These are phyloP conservation scores for Cronartium ribicola DNA, from an alignment of 1,284 basidiomycete species.

Conservation along the genomic window DNA sequence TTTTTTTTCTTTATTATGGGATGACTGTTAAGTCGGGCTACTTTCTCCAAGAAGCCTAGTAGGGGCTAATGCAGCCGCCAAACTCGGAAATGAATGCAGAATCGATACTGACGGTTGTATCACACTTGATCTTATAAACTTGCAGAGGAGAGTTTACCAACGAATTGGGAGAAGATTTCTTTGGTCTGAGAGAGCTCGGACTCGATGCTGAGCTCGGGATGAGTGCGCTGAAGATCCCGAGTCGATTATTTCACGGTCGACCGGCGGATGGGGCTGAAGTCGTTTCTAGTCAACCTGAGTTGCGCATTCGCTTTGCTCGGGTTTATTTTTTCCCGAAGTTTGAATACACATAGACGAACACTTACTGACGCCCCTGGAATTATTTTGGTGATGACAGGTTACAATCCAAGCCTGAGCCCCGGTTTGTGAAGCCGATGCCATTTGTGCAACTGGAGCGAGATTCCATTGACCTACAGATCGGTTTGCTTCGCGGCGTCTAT, in stretches of 20 bases:
- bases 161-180: constrained; percentile 84
- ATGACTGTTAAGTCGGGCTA: not conserved
- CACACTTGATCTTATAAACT: not conserved
- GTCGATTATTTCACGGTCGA: constrained; percentile 66
- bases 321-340: not conserved
- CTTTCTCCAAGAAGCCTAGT: too few relatives aligned
- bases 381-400: constrained; percentile 5
- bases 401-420: constrained; percentile 18
- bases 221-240: constrained; percentile 68
- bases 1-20: not conserved
- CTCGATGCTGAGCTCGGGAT: constrained; percentile 84
- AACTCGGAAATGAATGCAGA: not conserved
- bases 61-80: not conserved
- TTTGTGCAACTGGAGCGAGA: constrained; percentile 29
- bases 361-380: not conserved
- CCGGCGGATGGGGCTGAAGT: constrained; percentile 11
- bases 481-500: constrained; percentile 19
- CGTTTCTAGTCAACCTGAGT: constrained; percentile 11
- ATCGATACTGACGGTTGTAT: not conserved
- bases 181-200: constrained; percentile 80
- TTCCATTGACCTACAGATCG: constrained; percentile 34
- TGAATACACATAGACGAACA: not conserved
- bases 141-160: constrained; percentile 78
- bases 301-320: not conserved
- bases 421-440: constrained; percentile 24